phyloP scores from a whole-genome alignment of 805 yeast species.

The Kazachstania africana region DNA sequence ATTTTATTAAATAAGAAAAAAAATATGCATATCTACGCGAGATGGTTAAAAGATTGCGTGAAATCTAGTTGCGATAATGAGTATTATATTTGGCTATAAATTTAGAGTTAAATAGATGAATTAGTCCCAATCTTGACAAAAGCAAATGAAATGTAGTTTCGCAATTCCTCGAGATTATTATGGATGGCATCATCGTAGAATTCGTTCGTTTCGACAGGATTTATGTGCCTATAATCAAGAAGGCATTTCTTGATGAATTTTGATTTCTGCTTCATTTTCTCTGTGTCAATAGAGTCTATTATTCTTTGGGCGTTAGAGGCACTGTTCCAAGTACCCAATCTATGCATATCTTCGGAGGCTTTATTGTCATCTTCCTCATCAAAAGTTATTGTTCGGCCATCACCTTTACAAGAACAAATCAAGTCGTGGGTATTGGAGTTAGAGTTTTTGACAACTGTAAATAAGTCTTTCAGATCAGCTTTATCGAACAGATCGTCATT shows the following conservation, averaged over 20 bases:
- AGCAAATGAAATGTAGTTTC: conserved; percentile 18
- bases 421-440: conserved; percentile 68
- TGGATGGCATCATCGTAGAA: conserved; percentile 11
- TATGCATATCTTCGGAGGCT: conserved; percentile 4
- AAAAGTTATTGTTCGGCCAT: conserved; percentile 30
- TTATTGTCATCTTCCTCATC: conserved; percentile 1
- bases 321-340: conserved; percentile 35
- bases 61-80: no score
- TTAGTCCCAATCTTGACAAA: conserved; percentile 18
- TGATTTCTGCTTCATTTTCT: conserved; percentile 23
- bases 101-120: no score
- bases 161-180: no score
- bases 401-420: conserved; percentile 52
- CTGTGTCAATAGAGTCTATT: conserved; percentile 12
- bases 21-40: no score
- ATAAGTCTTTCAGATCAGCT: conserved; percentile 63
- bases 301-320: conserved; percentile 36
- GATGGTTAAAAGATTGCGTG: no score
- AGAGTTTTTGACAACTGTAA: conserved; percentile 41
- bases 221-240: conserved; percentile 49
- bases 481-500: conserved; percentile 58
- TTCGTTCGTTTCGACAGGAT: conserved; percentile 29
- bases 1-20: no score
- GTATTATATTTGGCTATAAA: no score
- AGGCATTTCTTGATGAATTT: conserved; percentile 46